Evolutionary conservation across 345 rosid genomes (phyloP).

Genomic region (Salix brachista): DNA sequence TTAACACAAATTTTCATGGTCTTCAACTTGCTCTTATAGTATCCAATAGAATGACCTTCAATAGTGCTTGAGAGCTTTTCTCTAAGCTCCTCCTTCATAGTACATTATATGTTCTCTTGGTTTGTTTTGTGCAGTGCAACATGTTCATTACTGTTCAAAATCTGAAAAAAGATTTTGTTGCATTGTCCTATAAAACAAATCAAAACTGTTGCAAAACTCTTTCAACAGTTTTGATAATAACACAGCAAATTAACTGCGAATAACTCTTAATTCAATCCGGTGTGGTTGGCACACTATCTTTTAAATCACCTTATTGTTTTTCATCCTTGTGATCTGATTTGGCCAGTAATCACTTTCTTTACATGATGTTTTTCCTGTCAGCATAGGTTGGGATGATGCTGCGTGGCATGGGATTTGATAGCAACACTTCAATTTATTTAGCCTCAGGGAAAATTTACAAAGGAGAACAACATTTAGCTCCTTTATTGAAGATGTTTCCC

Average conservation of each 20-base stretch:
- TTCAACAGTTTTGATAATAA: neutral
- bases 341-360: constrained; percentile 13
- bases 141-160: neutral
- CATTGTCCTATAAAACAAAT: neutral
- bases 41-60: neutral
- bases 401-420: constrained; percentile 95
- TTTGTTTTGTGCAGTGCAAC: neutral
- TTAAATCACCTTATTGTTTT: neutral
- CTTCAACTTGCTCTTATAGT: neutral
- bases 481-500: constrained; percentile 78
- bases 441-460: constrained; percentile 81
- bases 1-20: neutral
- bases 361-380: constrained; percentile 42
- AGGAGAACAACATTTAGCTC: constrained; percentile 64
- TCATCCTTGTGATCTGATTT: constrained; percentile 7
- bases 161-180: neutral
- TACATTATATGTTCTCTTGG: neutral
- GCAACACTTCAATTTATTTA: constrained; percentile 69
- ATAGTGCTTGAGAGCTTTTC: neutral
- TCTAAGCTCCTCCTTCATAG: neutral
- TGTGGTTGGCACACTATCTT: neutral
- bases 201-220: neutral
- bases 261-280: neutral
- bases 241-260: neutral
- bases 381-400: constrained; percentile 94